A percentile compares a stretch with the other conserved stretches of the same genome.
These are phyloP conservation scores for Penicillium paneum DNA, from an alignment of 2,329 filamentous ascomycete genomes.

Conservation along the genomic window DNA sequence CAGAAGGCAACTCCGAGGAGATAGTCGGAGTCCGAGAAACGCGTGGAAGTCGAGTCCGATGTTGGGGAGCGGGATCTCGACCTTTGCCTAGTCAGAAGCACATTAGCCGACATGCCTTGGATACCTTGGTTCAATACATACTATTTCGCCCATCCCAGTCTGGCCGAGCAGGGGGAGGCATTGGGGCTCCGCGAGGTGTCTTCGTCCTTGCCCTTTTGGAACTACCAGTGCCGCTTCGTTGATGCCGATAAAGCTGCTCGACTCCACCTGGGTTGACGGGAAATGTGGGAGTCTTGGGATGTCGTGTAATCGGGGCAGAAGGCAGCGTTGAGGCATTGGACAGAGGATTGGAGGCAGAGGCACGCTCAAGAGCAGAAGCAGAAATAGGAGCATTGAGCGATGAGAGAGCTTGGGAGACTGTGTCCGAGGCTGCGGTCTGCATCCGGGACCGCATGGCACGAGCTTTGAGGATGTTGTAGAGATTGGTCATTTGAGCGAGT, in stretches of 20 bases:
- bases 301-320: slow-evolving; percentile 7
- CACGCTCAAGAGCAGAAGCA: too few species aligned
- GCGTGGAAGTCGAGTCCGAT: slow-evolving; percentile 28
- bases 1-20: slow-evolving; percentile 23
- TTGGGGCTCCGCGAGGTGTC: slow-evolving; percentile 21
- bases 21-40: slow-evolving; percentile 19
- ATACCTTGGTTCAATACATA: slow-evolving; percentile 13
- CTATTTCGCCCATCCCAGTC: slow-evolving; percentile 20
- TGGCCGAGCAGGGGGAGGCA: slow-evolving; percentile 33
- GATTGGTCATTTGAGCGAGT: slow-evolving; percentile 63
- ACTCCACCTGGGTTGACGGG: slow-evolving; percentile 28
- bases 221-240: slow-evolving; percentile 41
- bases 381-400: slow-evolving; percentile 16
- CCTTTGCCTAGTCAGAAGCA: slow-evolving; percentile 8
- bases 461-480: slow-evolving; percentile 57
- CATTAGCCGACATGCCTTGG: background rate
- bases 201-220: slow-evolving; percentile 28
- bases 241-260: slow-evolving; percentile 39
- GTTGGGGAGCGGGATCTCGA: slow-evolving; percentile 19
- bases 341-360: background rate
- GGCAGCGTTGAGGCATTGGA: background rate
- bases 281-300: slow-evolving; percentile 28
- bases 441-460: slow-evolving; percentile 55
- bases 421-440: slow-evolving; percentile 54
- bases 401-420: slow-evolving; percentile 47